These are phyloP conservation scores for Melampsora larici-populina DNA, from an alignment of 1,284 basidiomycete species.

Conservation along the genomic window DNA sequence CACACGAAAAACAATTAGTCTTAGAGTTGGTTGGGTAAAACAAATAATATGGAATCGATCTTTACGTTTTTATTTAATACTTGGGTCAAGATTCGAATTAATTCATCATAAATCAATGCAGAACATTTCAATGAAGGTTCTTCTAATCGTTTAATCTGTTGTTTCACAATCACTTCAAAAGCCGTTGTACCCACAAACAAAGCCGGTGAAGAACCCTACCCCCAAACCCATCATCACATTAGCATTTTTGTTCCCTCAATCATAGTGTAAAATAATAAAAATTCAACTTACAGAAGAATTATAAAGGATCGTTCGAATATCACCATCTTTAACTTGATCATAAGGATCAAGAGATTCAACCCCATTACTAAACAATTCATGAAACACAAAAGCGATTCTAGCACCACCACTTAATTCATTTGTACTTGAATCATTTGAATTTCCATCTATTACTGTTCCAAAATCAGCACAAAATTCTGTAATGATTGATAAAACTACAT, in stretches of 20 bases:
- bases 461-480: conserved; percentile 97
- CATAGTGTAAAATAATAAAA: too few species aligned
- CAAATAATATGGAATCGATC: too few species aligned
- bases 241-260: too few species aligned
- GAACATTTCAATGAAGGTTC: conserved; percentile 91
- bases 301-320: conserved; percentile 91
- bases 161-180: conserved; percentile 96
- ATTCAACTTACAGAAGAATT: conserved; percentile 89
- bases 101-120: conserved; percentile 89
- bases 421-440: conserved; percentile 86
- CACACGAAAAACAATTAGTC: too few species aligned
- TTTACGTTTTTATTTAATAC: conserved; percentile 82
- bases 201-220: conserved; percentile 85
- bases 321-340: conserved; percentile 96
- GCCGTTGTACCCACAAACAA: conserved; percentile 94
- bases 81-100: conserved; percentile 90
- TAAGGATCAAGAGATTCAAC: conserved; percentile 95
- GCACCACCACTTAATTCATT: conserved; percentile 97
- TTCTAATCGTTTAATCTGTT: conserved; percentile 93
- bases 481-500: conserved; percentile 88
- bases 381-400: conserved; percentile 95
- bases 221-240: neutral
- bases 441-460: conserved; percentile 92
- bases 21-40: too few species aligned
- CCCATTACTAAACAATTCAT: conserved; percentile 95